Conservation (phyloP, 352 stramenopile genomes). For the Globisporangium perplexum region DNA sequence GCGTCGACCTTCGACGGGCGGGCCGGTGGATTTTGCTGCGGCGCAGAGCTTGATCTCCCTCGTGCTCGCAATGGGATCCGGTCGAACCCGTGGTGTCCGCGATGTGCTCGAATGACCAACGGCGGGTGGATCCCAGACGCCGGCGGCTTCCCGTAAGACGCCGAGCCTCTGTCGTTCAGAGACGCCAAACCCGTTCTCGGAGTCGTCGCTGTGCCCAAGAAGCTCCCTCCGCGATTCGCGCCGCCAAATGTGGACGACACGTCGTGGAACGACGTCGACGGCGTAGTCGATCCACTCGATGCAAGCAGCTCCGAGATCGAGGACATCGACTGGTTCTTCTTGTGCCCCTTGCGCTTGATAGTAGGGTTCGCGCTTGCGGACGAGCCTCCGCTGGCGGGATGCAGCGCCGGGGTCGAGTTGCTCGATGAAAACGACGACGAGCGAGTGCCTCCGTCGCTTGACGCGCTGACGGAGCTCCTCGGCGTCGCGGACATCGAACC, state of each 20-base stretch:
- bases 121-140: constrained; percentile 11
- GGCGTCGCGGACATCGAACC: constrained; percentile 5
- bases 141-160: constrained; percentile 9
- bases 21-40: constrained; percentile 23
- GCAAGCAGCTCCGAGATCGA: constrained; percentile 81
- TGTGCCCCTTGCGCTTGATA: constrained; percentile 67
- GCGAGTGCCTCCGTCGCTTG: constrained; percentile 5
- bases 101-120: constrained; percentile 6
- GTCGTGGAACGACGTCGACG: constrained; percentile 62
- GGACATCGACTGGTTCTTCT: constrained; percentile 89
- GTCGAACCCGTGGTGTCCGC: constrained; percentile 14
- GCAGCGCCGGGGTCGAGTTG: constrained; percentile 9
- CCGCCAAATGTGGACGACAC: constrained; percentile 33
- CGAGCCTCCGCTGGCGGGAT: background rate
- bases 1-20: constrained; percentile 2
- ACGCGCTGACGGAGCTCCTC: constrained; percentile 6
- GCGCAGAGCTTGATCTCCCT: constrained; percentile 53
- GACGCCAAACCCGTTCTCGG: constrained; percentile 68
- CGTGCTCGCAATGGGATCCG: constrained; percentile 26
- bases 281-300: constrained; percentile 22
- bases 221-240: constrained; percentile 19
- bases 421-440: constrained; percentile 16
- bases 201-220: constrained; percentile 46
- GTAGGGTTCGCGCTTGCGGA: constrained; percentile 19
- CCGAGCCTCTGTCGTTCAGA: constrained; percentile 48